A percentile compares a stretch with the other conserved stretches of the same genome.
phyloP scores from a whole-genome alignment of 441 rosid genomes.

The Aquilaria agallochum region DNA sequence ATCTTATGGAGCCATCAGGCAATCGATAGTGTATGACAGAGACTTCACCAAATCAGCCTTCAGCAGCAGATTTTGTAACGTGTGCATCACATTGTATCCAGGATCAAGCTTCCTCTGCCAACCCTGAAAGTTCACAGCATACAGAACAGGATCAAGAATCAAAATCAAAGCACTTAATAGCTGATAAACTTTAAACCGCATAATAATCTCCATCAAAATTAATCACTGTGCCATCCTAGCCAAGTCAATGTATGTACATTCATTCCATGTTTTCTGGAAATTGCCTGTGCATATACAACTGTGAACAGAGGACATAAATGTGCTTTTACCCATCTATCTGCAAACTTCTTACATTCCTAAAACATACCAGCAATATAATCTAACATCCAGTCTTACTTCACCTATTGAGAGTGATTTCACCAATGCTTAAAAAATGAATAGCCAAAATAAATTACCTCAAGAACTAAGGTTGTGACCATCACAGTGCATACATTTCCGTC shows the following conservation, averaged over 20 bases:
- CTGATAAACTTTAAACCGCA: not conserved
- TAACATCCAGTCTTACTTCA: too few species aligned
- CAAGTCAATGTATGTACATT: too few species aligned
- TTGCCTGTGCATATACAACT: too few species aligned
- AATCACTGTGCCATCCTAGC: not conserved
- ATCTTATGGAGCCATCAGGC: slow-evolving; percentile 40
- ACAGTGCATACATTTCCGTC: slow-evolving; percentile 59
- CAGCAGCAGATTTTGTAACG: slow-evolving; percentile 41
- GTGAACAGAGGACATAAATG: not conserved
- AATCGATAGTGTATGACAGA: slow-evolving; percentile 50
- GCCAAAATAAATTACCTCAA: slow-evolving; percentile 35
- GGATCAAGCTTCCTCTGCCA: slow-evolving; percentile 68
- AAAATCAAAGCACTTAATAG: not conserved
- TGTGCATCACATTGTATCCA: slow-evolving; percentile 40
- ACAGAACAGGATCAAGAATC: not conserved
- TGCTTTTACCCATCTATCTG: not conserved
- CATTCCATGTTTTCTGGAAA: too few species aligned
- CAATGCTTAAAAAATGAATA: not conserved
- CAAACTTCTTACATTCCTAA: not conserved
- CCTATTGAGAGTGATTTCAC: too few species aligned
- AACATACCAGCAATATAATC: not conserved
- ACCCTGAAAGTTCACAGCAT: slow-evolving; percentile 23
- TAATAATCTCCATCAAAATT: not conserved
- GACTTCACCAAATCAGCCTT: slow-evolving; percentile 53
- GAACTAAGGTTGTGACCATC: slow-evolving; percentile 57